Base-by-base conservation (phyloP, 1,139 yeast species). In the Ogataea hybrid region DNA sequence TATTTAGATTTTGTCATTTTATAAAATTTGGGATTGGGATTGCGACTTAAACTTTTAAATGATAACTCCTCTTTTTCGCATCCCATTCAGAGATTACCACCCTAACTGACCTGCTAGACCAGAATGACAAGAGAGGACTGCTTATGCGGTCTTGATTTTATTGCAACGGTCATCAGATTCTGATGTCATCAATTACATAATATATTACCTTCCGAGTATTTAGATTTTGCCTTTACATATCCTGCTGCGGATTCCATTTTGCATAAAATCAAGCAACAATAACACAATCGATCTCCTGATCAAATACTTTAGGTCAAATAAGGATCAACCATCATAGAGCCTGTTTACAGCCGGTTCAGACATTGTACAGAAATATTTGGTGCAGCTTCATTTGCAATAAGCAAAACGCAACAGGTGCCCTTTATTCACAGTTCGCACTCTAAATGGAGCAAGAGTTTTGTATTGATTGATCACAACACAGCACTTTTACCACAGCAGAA, bases 221-320 rank as follows among this genome's bases (percentile, higher is more conserved):
- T 32, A 28, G 36, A 32, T 37, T 37, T 37, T 37, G 41, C 41
- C 41, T 23, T 37, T 37, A 27, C 23, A 37, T 37, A 37, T 37
- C 35, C 40, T 37, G 41, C 28, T 32, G 36, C 41, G 32, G 41
- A 18, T 37, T 32, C 23, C 28, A 32, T 14, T 32, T 32, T 37
- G 36, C 36, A 37, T 37, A 37, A 32, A 37, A 31, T 37, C 11
- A 28, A 28, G 18, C 22, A 28, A 32, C 35, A 16, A n/a, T 20
- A 17, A 14, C 14, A 29, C 34, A 12, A 20, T 28, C 23, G 10
- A 15, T 14, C 25, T 34, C n/a, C 7, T 17, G 31, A 17, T 14
- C 18, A 11, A 16, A 28, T 15, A 18, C 20, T 18, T 18, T 18
- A 7, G 20, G 20, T 7, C 20, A 18, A 18, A 6, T 18, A 18